Base-by-base conservation (phyloP, 2,329 filamentous ascomycete species). In the Thyridium curvatum region DNA sequence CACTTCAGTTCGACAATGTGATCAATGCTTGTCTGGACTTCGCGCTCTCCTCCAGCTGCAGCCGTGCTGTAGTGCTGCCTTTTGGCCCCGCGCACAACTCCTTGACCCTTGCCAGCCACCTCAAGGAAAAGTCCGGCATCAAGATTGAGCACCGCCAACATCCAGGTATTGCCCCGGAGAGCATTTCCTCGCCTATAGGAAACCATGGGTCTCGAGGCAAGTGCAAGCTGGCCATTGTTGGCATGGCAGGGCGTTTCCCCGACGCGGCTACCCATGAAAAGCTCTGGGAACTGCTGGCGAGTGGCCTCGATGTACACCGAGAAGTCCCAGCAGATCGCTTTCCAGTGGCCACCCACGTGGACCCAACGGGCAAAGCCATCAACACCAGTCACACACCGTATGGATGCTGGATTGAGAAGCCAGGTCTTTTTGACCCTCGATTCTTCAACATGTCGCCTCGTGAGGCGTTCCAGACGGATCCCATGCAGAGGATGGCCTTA, bases 391-490 rank as follows among this genome's bases (percentile, higher is more conserved):
- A 86, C 59, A 87, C 84, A 2, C 82, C 81, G 3, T 87, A 79
- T 50, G 85, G 85, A 13, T 86, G 83, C 64, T 89, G 68, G 66
- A 73, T 87, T 47, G 79, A 87, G 45, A 75, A 88, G 44, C 84
- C 85, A 0, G 84, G 84, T 40, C 68, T 84, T 35, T 91, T 91
- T 52, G 86, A 91, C 51, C 81, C 84, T n/a, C 72, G 82, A 1
- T 90, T 91, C 64, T 91, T 91, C 74, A 88, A 88, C 61, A 89
- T 91, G 81, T 89, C 84, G 29, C 84, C 85, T 6, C 77, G 84
- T 49, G 85, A 91, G 61, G 86, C 86, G 18, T 76, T 79, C 37
- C 84, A 89, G 54, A 88, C 84, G 2, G 86, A 91, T 55, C 86
- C 86, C 0, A 87, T 87, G 74, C 85, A 88, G 56, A 75, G 86